These are phyloP conservation scores for Xylariaceae sp. DNA, from an alignment of 2,329 filamentous ascomycete species.

Conservation along the genomic window DNA sequence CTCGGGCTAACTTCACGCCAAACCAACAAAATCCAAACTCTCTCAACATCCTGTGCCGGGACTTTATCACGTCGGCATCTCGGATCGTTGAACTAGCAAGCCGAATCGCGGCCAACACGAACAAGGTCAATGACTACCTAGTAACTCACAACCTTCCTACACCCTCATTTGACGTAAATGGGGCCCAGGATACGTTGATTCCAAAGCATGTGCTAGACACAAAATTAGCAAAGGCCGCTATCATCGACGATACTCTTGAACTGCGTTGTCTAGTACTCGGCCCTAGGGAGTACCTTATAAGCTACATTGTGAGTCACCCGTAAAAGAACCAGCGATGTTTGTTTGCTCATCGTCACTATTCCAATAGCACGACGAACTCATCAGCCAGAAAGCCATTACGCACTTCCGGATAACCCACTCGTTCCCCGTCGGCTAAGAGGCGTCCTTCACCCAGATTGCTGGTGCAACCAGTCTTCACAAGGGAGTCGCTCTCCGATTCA, in stretches of 20 bases:
- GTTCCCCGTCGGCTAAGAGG: constrained; percentile 30
- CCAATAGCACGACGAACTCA: constrained; percentile 32
- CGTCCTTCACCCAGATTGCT: constrained; percentile 33
- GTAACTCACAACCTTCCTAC: constrained; percentile 21
- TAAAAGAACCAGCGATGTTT: neutral
- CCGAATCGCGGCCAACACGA: constrained; percentile 23
- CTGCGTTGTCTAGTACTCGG: constrained; percentile 31
- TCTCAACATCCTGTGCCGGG: no score
- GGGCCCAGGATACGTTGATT: constrained; percentile 18
- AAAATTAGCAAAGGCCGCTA: constrained; percentile 26
- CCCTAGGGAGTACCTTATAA: constrained; percentile 35
- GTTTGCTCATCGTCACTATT: no score
- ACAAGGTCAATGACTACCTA: constrained; percentile 21
- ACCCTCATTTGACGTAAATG: constrained; percentile 30
- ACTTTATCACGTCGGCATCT: constrained; percentile 20
- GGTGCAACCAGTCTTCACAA: constrained; percentile 23
- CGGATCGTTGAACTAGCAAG: constrained; percentile 25
- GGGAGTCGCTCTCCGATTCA: constrained; percentile 25
- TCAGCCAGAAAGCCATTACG: constrained; percentile 36
- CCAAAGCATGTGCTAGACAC: constrained; percentile 23
- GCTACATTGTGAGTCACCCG: constrained; percentile 20
- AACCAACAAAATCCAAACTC: no score
- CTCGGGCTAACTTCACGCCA: no score
- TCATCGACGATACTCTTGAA: constrained; percentile 33
- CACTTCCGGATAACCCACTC: constrained; percentile 32